phyloP scores from a whole-genome alignment of 495 filamentous ascomycete genomes.

The Penicillium waksmanii region DNA sequence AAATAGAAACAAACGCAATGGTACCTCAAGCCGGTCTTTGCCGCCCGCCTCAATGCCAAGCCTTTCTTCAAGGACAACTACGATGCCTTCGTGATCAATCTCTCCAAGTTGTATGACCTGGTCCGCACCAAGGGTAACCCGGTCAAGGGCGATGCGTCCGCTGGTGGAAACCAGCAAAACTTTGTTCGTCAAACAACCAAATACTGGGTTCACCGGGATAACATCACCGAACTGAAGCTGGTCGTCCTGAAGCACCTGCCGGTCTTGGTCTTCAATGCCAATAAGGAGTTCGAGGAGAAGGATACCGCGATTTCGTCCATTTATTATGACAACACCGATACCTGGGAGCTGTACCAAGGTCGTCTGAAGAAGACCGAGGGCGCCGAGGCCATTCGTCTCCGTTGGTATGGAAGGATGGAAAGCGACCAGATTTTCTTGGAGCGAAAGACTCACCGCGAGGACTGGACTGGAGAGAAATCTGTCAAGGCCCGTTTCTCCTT shows the following conservation, averaged over 20 bases:
- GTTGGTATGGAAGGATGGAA: constrained; percentile 98
- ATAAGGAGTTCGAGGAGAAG: constrained; percentile 89
- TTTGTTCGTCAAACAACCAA: constrained; percentile 98
- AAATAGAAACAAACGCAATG: constrained; percentile 88
- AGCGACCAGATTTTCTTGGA: constrained; percentile 95
- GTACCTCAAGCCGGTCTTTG: constrained; percentile 93
- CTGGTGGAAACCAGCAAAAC: constrained; percentile 90
- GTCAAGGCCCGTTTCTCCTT: constrained; percentile 94
- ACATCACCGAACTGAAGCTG: constrained; percentile 96
- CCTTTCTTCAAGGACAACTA: constrained; percentile 99
- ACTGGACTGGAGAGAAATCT: constrained; percentile 99
- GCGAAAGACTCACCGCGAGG: constrained; percentile 96
- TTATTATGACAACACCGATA: constrained; percentile 94
- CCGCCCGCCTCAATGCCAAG: constrained; percentile 87
- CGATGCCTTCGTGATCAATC: constrained; percentile 91
- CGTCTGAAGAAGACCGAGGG: constrained; percentile 97
- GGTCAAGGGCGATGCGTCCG: constrained; percentile 85
- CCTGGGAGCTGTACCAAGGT: constrained; percentile 90
- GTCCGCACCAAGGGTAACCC: constrained; percentile 92
- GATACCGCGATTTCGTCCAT: constrained; percentile 97
- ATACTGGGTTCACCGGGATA: constrained; percentile 99
- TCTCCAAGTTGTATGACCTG: constrained; percentile 93
- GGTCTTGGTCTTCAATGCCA: constrained; percentile 95
- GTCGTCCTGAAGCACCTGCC: constrained; percentile 98
- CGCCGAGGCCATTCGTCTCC: constrained; percentile 91